Base-by-base conservation (phyloP, 2,329 filamentous ascomycete genomes). In the Monosporascus cannonballus region DNA sequence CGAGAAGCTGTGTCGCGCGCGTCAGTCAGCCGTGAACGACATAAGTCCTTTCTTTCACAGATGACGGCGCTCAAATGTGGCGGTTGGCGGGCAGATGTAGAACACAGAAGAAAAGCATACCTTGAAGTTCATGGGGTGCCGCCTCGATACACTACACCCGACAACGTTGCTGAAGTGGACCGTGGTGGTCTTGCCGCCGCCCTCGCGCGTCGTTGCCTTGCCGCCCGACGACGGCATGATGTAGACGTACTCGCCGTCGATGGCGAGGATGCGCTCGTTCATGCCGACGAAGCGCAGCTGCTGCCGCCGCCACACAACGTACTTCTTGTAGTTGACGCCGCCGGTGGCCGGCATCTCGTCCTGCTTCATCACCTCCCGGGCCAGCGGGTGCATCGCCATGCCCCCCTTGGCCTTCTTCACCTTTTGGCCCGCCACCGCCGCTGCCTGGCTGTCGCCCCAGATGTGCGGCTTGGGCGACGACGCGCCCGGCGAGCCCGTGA, bases 171-270 rank as follows among this genome's bases (percentile, higher is more conserved):
- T 87, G 66, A 93, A 92, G 62, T 92, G 89, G 47, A 93, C 87
- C 41, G 88, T 90, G 3, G 88, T 91, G 36, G 84, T 87, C 72
- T 90, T 91, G 38, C 42, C 42, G 37, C 81, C 81, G 22, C 76
- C 78, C 52, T 86, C 83, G 54, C 83, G 79, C 20, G 22, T 18
- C 53, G 84, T 72, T 11, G 83, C 80, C 65, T 87, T 89, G 38
- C 85, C 84, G 9, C 79, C 79, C 2, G 80, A 81, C 2, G 81
- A 77, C 25, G 89, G 88, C 79, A 90, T 86, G 61, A 95, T 90
- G 69, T 93, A 89, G 56, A 95, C 83, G 67, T 92, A 94, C 67
- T 95, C 90, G 54, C 88, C 88, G 61, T 93, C 89, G 59, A 95
- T 89, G 47, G 87, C 84, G 42, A 94, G 74, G 9, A 90, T 81